A percentile compares a stretch with the other conserved stretches of the same genome.
phyloP scores from a whole-genome alignment of 192 early-diverging fungal genomes.

The Coemansia sp. region DNA sequence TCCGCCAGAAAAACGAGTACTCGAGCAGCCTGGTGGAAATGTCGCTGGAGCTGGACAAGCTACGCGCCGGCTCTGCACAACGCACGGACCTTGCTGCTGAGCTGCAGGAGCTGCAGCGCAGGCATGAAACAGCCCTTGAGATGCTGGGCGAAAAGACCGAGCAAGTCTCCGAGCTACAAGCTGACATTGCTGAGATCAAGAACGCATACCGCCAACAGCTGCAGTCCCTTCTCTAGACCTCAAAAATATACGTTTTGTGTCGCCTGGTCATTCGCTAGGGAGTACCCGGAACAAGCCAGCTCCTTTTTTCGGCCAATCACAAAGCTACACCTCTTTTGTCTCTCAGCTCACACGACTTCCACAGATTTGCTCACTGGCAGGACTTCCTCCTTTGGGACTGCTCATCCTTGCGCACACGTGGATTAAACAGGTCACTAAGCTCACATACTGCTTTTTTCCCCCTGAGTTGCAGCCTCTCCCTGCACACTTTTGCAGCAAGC shows the following conservation, averaged over 20 bases:
- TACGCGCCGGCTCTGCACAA: constrained; percentile 33
- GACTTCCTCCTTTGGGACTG: neutral
- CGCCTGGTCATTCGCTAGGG: constrained; percentile 13
- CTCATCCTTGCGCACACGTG: neutral
- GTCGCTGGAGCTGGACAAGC: constrained; percentile 63
- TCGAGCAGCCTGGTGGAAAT: constrained; percentile 59
- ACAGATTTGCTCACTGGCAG: neutral
- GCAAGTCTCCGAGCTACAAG: constrained; percentile 74
- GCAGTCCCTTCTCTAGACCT: constrained; percentile 56
- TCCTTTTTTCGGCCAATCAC: constrained; percentile 1
- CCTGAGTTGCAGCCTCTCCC: neutral
- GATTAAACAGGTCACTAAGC: neutral
- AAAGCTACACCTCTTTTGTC: constrained; percentile 12
- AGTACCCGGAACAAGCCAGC: neutral
- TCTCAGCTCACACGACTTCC: neutral
- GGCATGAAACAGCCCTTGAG: constrained; percentile 69
- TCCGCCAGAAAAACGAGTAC: constrained; percentile 42
- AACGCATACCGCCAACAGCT: constrained; percentile 69
- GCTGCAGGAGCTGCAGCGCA: constrained; percentile 57
- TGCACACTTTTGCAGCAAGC: neutral
- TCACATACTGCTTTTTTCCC: neutral
- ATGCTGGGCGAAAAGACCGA: constrained; percentile 89
- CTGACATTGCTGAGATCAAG: constrained; percentile 77
- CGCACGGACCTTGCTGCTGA: constrained; percentile 50
- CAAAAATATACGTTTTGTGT: constrained; percentile 20